Conservation (phyloP, 371 early-diverging fungal species). For the Lichtheimia corymbifera region DNA sequence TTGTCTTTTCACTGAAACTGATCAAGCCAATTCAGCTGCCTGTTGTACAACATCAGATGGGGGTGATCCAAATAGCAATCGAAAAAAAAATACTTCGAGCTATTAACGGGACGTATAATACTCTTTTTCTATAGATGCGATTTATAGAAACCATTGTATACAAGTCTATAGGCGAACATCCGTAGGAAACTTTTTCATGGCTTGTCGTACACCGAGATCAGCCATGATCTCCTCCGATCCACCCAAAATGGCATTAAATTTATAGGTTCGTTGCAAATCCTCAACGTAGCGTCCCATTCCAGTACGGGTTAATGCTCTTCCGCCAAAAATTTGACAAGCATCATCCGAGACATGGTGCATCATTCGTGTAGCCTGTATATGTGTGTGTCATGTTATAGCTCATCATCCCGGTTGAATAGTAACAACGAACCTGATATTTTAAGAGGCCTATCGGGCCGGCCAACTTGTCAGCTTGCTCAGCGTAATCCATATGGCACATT, state of each 20-base stretch:
- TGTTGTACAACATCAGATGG: no score
- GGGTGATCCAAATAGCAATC: no score
- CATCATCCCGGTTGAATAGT: constrained; percentile 41
- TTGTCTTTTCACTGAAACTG: no score
- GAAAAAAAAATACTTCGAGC: no score
- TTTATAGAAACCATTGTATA: no score
- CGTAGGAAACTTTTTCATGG: constrained; percentile 28
- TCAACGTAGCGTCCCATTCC: constrained; percentile 57
- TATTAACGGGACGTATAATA: no score
- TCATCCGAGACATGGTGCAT: constrained; percentile 51
- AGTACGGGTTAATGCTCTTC: constrained; percentile 56
- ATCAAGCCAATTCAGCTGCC: no score
- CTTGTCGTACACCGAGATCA: constrained; percentile 36
- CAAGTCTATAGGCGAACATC: constrained; percentile 21
- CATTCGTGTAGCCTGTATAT: constrained; percentile 42
- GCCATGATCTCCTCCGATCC: constrained; percentile 75
- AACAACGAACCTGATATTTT: constrained; percentile 26
- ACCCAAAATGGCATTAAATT: constrained; percentile 61
- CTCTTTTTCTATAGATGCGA: no score
- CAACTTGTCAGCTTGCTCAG: constrained; percentile 47
- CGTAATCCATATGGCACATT: constrained; percentile 54
- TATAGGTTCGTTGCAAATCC: constrained; percentile 44
- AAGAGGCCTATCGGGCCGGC: constrained; percentile 61
- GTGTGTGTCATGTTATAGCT: no score
- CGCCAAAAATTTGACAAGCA: constrained; percentile 63